Evolutionary conservation across 2,329 filamentous ascomycete genomes (phyloP).

Genomic region (Ophiostoma fasciatum): DNA sequence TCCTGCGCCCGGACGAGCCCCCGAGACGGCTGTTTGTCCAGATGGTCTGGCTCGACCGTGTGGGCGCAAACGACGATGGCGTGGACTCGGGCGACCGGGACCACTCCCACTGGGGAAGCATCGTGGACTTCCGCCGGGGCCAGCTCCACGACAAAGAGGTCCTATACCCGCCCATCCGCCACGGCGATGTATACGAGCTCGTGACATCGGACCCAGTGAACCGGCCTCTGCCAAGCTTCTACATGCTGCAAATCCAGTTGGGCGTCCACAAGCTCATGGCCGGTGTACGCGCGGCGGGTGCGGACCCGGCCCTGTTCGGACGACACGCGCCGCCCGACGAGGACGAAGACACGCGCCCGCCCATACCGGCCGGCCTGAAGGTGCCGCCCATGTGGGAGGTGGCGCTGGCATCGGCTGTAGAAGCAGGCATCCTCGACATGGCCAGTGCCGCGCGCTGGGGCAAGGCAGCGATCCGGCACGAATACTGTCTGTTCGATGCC

Average conservation of each 20-base stretch:
- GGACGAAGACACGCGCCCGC: background rate
- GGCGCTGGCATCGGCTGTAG: conserved; percentile 1
- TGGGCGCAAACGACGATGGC: background rate
- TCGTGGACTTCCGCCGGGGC: conserved; percentile 5
- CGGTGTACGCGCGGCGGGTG: background rate
- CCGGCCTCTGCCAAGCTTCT: background rate
- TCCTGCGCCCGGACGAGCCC: too few relatives aligned
- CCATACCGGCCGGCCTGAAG: background rate
- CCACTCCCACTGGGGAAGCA: conserved; percentile 1
- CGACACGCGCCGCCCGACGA: conserved; percentile 2
- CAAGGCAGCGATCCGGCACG: too few relatives aligned
- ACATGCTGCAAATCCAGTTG: conserved; percentile 3
- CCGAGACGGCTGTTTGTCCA: background rate
- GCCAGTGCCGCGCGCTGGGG: background rate
- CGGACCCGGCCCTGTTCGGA: background rate
- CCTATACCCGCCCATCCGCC: background rate
- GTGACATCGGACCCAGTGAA: background rate
- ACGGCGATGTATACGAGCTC: conserved; percentile 6
- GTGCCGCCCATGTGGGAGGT: background rate
- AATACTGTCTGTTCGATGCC: too few relatives aligned
- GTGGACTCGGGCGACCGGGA: background rate
- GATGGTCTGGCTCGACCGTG: conserved; percentile 5
- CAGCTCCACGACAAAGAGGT: too few relatives aligned
- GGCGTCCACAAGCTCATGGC: conserved; percentile 4
- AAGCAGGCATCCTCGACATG: conserved; percentile 1